Evolutionary conservation across 2,329 filamentous ascomycete genomes (phyloP).

Genomic region (Lecanoromycetidae sp.): DNA sequence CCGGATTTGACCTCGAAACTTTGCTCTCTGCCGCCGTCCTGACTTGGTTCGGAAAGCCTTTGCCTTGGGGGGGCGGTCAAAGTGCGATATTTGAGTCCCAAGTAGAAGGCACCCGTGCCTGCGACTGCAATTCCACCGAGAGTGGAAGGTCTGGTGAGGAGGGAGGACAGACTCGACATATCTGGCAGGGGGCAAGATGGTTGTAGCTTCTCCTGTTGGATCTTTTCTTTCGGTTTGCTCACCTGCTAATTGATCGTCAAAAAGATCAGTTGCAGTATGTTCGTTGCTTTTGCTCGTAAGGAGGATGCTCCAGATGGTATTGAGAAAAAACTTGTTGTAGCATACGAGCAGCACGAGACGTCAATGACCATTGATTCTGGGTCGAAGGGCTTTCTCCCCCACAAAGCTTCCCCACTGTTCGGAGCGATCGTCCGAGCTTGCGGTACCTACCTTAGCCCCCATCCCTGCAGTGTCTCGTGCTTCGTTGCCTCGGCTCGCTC

Average conservation of each 20-base stretch:
- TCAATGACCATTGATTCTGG: neutral
- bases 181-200: neutral
- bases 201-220: neutral
- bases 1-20: slow-evolving; percentile 8
- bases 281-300: neutral
- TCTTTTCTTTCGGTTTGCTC: no score
- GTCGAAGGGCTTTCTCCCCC: neutral
- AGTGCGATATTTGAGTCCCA: slow-evolving; percentile 15
- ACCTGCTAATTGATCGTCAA: neutral
- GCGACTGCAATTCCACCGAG: slow-evolving; percentile 12
- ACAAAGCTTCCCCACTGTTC: slow-evolving; percentile 3
- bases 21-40: neutral
- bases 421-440: neutral
- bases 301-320: neutral
- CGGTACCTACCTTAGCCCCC: neutral
- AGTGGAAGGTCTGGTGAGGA: slow-evolving; percentile 11
- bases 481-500: no score
- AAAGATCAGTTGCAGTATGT: neutral
- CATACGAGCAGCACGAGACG: neutral
- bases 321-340: neutral
- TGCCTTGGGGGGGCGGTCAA: slow-evolving; percentile 1
- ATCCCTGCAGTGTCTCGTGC: no score
- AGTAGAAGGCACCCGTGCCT: slow-evolving; percentile 15
- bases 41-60: neutral
- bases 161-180: slow-evolving; percentile 1